phyloP scores from a whole-genome alignment of 441 rosid genomes.

The Bruguiera hainesii region DNA sequence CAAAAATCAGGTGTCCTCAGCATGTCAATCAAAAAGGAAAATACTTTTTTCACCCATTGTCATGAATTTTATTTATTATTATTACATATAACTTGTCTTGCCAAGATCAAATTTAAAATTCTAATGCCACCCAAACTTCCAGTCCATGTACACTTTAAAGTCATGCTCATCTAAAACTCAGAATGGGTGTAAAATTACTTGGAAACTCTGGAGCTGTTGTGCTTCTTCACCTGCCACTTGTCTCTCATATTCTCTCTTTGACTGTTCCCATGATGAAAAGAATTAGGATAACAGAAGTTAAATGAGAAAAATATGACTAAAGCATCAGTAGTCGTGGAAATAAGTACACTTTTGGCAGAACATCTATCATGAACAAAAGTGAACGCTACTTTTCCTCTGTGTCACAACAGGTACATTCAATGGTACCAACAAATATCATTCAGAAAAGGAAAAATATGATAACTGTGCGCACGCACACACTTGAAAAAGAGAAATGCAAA shows the following conservation, averaged over 20 bases:
- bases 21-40: not conserved
- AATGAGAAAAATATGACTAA: not conserved
- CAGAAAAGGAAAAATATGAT: not conserved
- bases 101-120: not conserved
- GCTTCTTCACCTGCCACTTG: slow-evolving; percentile 76
- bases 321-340: not conserved
- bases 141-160: not conserved
- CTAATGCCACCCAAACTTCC: not conserved
- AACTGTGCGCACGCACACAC: no score
- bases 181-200: slow-evolving; percentile 41
- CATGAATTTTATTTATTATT: not conserved
- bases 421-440: not conserved
- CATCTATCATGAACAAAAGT: not conserved
- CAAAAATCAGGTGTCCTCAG: not conserved
- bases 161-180: not conserved
- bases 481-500: no score
- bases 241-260: slow-evolving; percentile 70
- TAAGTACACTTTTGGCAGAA: not conserved
- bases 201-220: slow-evolving; percentile 71
- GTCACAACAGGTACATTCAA: not conserved
- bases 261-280: slow-evolving; percentile 38
- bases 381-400: not conserved
- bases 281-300: not conserved
- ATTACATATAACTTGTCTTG: not conserved
- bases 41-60: not conserved